Evolutionary conservation across 345 rosid species (phyloP), one percentile per base, ranked within the genome.

Genomic region (Populus nigra): DNA sequence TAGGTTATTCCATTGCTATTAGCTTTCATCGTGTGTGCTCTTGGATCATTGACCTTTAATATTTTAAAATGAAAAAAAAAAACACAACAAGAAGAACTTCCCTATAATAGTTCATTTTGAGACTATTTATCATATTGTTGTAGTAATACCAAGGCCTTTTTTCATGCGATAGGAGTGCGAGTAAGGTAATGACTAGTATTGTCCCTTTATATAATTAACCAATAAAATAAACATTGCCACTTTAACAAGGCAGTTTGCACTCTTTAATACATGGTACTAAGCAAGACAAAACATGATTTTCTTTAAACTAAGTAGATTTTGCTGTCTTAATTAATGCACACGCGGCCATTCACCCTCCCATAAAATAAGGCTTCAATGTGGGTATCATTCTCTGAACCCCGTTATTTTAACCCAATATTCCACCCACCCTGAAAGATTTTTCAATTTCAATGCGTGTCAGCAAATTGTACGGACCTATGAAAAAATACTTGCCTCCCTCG

Each of bases 291-390:
- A 74, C 49, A 79, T 31, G 80, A 41, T 69, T 29, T 20, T 38
- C 72, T 69, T 73, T 69, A 45, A 72, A 23, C 35, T 63, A 62
- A 2, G 74, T 49, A 45, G 71, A 78, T 61, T 68, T 78, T 61
- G 71, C 35, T 79, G 74, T 22, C 72, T 80, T 36, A 74, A 84
- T 77, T 71, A 71, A 69, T 50, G 70, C 71, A n/a, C 13, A 84
- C 75, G 79, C 81, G 77, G 80, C 78, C 69, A 53, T 8, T 39
- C 45, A 65, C 63, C 23, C 63, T 9, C 4, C 63, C 63, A 57
- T 57, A 23, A 57, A n/a, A 57, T 3, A 10, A n/a, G 63, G 63
- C 27, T 9, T 57, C 25, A n/a, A 57, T 9, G 27, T 9, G 25
- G 27, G 45, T 12, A 18, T 18, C 18, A 45, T 38, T 29, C 66